Evolutionary conservation across 2,329 filamentous ascomycete species (phyloP).

Genomic region (Curvularia sp.): DNA sequence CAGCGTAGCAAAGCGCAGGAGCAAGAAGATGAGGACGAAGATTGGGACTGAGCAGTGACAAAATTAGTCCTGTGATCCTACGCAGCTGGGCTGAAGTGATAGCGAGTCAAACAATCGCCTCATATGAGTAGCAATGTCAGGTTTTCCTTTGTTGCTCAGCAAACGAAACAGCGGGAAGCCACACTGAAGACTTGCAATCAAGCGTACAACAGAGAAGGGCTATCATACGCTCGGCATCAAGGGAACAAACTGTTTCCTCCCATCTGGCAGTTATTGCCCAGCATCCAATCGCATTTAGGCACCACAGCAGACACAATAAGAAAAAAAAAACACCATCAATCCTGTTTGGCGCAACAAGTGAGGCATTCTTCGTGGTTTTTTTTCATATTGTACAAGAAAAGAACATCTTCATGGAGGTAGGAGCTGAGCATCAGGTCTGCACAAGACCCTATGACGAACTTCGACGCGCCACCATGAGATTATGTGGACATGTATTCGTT

Average conservation of each 20-base stretch:
- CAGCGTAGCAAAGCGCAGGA: conserved; percentile 42
- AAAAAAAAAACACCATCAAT: not conserved
- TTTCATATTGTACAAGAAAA: not conserved
- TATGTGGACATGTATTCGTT: not conserved
- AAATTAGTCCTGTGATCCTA: not conserved
- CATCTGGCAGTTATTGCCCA: not conserved
- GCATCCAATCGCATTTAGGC: not conserved
- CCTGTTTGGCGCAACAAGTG: not conserved
- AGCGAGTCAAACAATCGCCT: not conserved
- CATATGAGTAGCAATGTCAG: not conserved
- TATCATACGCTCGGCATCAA: not conserved
- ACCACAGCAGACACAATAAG: not conserved
- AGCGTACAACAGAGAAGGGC: not conserved
- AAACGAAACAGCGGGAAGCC: not conserved
- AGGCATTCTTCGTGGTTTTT: not conserved
- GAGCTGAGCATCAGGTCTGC: not conserved
- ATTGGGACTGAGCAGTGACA: conserved; percentile 56
- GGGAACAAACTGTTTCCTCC: not conserved
- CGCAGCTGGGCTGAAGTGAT: not conserved
- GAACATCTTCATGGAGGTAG: not conserved
- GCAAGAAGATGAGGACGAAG: conserved; percentile 57
- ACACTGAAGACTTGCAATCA: not conserved
- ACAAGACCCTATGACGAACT: not conserved
- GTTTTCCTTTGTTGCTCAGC: not conserved
- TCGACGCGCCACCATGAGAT: not conserved